Evolutionary conservation across 257 asterid genomes (phyloP).

Genomic region (Petunia secreta): DNA sequence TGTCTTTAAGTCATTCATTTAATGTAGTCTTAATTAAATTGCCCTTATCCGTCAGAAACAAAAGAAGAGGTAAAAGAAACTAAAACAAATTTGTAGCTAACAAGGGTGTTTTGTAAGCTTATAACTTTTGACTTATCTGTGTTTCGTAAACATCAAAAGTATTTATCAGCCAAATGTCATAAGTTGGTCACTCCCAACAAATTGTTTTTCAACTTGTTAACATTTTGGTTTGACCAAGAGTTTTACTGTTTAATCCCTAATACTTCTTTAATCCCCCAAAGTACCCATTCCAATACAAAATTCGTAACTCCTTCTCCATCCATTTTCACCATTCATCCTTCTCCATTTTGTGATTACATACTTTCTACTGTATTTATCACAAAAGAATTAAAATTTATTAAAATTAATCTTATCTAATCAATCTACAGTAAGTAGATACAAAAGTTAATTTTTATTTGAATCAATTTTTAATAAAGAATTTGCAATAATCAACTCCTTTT

Average conservation of each 20-base stretch:
- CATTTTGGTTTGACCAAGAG: not conserved
- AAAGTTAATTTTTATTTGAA: not conserved
- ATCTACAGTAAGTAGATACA: not conserved
- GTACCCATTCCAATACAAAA: slow-evolving; percentile 5
- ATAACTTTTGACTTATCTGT: not conserved
- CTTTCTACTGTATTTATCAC: not conserved
- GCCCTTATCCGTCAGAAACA: not conserved
- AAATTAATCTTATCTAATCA: not conserved
- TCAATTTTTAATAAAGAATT: not conserved
- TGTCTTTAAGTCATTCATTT: not conserved
- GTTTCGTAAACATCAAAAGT: not conserved
- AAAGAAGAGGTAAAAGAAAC: not conserved
- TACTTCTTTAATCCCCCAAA: not conserved
- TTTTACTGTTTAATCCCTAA: not conserved
- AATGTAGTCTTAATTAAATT: not conserved
- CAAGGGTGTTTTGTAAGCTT: not conserved
- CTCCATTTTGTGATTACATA: not conserved
- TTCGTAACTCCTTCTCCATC: not conserved
- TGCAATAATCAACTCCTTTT: not conserved
- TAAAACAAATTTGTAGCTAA: not conserved
- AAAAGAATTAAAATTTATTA: not conserved
- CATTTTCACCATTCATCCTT: slow-evolving; percentile 12
- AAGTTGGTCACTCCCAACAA: not conserved
- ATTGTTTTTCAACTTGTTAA: not conserved
- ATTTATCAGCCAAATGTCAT: not conserved